These are phyloP conservation scores for Knoxia roxburghii DNA, from an alignment of 257 asterid genomes.

Conservation along the genomic window DNA sequence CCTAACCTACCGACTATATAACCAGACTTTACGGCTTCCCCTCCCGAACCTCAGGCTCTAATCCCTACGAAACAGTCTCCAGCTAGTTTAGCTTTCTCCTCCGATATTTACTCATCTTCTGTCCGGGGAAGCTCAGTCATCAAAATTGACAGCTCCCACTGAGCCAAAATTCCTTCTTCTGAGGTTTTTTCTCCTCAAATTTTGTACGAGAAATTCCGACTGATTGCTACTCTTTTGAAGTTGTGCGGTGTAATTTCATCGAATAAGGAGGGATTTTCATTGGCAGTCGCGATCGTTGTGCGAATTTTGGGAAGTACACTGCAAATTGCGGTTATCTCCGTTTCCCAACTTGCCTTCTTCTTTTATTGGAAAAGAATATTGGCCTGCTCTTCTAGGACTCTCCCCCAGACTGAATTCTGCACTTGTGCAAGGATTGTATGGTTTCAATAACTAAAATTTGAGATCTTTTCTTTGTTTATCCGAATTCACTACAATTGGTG, in stretches of 20 bases:
- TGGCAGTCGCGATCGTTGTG: conserved; percentile 24
- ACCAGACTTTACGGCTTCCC: not conserved
- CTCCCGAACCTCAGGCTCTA: conserved; percentile 37
- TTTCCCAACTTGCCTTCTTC: not conserved
- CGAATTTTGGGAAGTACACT: conserved; percentile 12
- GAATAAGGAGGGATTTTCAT: conserved; percentile 15
- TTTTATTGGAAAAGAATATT: conserved; percentile 11
- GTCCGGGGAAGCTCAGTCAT: conserved; percentile 14
- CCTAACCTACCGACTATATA: conserved; percentile 27
- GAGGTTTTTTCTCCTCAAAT: not conserved
- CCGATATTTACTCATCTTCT: conserved; percentile 26
- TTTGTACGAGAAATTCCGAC: conserved; percentile 2
- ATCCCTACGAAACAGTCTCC: conserved; percentile 43
- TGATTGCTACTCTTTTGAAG: not conserved
- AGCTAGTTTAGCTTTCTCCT: conserved; percentile 39
- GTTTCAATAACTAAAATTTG: conserved; percentile 6
- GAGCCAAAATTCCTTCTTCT: conserved; percentile 1
- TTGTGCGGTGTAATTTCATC: not conserved
- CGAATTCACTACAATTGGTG: conserved; percentile 15
- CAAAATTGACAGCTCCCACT: conserved; percentile 26
- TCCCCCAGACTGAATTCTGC: conserved; percentile 3
- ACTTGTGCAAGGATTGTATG: not conserved
- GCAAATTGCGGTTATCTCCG: not conserved
- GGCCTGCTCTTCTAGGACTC: conserved; percentile 15
- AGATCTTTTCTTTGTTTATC: conserved; percentile 18